These are phyloP conservation scores for Lasiosphaeria hispida DNA, from an alignment of 495 filamentous ascomycete species.

Conservation along the genomic window DNA sequence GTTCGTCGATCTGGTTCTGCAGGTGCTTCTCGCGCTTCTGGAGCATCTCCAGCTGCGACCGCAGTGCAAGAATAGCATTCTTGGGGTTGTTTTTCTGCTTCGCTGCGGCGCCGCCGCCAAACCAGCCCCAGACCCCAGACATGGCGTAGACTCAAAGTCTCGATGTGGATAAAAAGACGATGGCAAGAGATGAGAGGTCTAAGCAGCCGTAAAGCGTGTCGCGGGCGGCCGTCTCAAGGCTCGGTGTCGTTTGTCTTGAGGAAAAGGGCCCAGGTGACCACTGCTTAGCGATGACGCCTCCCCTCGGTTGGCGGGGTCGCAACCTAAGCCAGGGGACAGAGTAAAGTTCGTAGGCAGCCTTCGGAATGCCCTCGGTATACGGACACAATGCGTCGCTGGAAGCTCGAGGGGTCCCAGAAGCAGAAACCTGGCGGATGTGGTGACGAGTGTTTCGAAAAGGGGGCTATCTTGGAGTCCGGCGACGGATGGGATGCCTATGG, in stretches of 20 bases:
- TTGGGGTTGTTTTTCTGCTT: constrained; percentile 93
- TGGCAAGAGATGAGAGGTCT: not conserved
- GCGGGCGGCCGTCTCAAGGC: not conserved
- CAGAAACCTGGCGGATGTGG: not conserved
- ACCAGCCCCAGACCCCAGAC: constrained; percentile 78
- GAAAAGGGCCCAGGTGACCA: constrained; percentile 24
- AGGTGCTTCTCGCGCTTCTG: constrained; percentile 94
- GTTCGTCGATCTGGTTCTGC: constrained; percentile 86
- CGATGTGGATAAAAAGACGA: too few species aligned
- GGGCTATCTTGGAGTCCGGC: constrained; percentile 7
- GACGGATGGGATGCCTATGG: constrained; percentile 30
- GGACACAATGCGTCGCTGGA: too few species aligned
- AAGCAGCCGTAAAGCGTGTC: not conserved
- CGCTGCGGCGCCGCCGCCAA: constrained; percentile 73
- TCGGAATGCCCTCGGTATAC: too few species aligned
- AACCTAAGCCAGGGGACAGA: constrained; percentile 15
- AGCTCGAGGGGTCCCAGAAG: not conserved
- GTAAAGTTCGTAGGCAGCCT: constrained; percentile 9
- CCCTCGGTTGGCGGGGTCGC: constrained; percentile 29
- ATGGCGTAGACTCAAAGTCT: constrained; percentile 33
- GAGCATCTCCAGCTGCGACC: constrained; percentile 91
- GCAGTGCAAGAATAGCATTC: constrained; percentile 88
- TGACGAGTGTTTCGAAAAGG: constrained; percentile 9
- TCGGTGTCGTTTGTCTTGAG: constrained; percentile 12
- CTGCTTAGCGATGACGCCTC: constrained; percentile 32